Evolutionary conservation across 106 monocot genomes (phyloP).

Genomic region (Acorus gramineus): DNA sequence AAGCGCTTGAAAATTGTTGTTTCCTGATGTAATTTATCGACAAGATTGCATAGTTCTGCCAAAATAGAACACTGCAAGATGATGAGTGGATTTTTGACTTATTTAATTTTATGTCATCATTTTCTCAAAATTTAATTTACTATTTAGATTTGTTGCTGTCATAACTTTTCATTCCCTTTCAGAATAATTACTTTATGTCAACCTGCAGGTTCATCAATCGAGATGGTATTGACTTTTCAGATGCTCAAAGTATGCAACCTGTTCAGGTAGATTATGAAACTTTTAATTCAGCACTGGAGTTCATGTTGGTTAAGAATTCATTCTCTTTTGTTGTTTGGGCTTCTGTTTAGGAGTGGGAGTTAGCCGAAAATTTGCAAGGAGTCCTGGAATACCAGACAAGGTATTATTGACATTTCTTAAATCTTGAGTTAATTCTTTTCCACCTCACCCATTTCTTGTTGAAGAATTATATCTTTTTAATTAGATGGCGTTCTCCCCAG

Average conservation of each 20-base stretch:
- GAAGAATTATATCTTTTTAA: too few relatives aligned
- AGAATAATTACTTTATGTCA: not conserved
- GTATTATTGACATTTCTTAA: slow-evolving; percentile 14
- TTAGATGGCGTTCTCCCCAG: too few relatives aligned
- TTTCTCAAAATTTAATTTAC: not conserved
- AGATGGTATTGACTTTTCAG: slow-evolving; percentile 95
- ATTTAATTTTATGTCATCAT: too few relatives aligned
- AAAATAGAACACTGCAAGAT: too few relatives aligned
- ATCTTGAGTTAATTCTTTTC: not conserved
- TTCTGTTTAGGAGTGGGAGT: slow-evolving; percentile 73
- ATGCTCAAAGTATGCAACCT: slow-evolving; percentile 92
- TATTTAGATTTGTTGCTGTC: not conserved
- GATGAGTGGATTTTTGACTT: too few relatives aligned
- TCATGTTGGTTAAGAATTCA: too few relatives aligned
- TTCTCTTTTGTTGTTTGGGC: too few relatives aligned
- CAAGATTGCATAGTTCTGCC: too few relatives aligned
- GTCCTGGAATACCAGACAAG: slow-evolving; percentile 91
- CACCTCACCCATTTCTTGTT: not conserved
- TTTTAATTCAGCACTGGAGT: too few relatives aligned
- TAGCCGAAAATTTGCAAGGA: slow-evolving; percentile 92
- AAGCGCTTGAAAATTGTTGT: too few relatives aligned
- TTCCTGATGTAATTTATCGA: too few relatives aligned
- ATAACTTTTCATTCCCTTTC: not conserved
- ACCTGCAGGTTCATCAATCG: slow-evolving; percentile 74
- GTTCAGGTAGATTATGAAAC: slow-evolving; percentile 55